A percentile compares a stretch with the other conserved stretches of the same genome.
Conservation (phyloP, 768 basidiomycete genomes). For the Naematelia encephala region DNA sequence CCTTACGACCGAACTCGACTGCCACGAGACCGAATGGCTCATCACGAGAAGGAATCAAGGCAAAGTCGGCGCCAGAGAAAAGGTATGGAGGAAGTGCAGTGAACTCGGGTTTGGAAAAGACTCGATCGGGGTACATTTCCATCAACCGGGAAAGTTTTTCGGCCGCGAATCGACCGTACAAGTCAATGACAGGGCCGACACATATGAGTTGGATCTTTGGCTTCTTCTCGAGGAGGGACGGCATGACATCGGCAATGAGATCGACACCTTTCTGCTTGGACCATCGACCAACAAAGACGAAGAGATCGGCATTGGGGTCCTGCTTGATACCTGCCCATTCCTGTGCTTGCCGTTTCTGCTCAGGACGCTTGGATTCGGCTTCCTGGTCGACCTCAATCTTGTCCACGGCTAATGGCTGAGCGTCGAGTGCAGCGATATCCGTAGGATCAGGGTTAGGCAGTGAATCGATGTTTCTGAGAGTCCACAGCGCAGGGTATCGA, state of each 20-base stretch:
- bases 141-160: slow-evolving; percentile 88
- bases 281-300: slow-evolving; percentile 97
- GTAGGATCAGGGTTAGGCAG: slow-evolving; percentile 88
- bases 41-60: slow-evolving; percentile 90
- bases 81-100: slow-evolving; percentile 88
- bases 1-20: slow-evolving; percentile 93
- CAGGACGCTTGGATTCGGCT: slow-evolving; percentile 86
- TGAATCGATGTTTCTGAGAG: slow-evolving; percentile 90
- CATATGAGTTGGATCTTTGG: slow-evolving; percentile 79
- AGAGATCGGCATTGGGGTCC: slow-evolving; percentile 81
- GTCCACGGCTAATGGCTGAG: slow-evolving; percentile 65
- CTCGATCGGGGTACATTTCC: slow-evolving; percentile 91
- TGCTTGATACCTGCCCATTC: slow-evolving; percentile 94
- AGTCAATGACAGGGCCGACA: slow-evolving; percentile 91
- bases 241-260: slow-evolving; percentile 93
- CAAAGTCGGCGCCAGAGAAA: slow-evolving; percentile 93
- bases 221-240: slow-evolving; percentile 79
- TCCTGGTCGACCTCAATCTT: slow-evolving; percentile 73
- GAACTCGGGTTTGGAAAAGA: slow-evolving; percentile 95
- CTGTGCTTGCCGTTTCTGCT: slow-evolving; percentile 84
- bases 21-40: slow-evolving; percentile 95
- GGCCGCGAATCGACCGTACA: slow-evolving; percentile 92
- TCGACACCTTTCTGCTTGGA: slow-evolving; percentile 98
- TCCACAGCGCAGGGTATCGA: slow-evolving; percentile 93
- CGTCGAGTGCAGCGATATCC: slow-evolving; percentile 85